These are phyloP conservation scores for Phytophthora multivora DNA, from an alignment of 352 stramenopile genomes.

Conservation along the genomic window DNA sequence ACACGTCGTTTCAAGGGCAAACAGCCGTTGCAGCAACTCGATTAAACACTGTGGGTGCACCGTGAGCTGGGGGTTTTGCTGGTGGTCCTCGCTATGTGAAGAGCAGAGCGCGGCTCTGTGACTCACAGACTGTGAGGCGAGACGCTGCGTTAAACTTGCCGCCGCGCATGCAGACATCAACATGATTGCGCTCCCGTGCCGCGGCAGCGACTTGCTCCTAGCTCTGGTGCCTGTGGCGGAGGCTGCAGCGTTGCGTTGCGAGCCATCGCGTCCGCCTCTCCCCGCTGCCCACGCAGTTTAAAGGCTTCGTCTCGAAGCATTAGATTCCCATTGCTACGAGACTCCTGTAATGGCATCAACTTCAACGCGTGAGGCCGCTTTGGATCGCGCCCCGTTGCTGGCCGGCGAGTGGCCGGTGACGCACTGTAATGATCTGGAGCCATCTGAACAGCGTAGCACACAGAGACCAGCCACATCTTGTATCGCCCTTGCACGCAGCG, in stretches of 20 bases:
- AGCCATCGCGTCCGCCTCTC: too few species aligned
- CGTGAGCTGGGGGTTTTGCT: slow-evolving; percentile 1
- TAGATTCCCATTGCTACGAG: background rate
- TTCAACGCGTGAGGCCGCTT: slow-evolving; percentile 4
- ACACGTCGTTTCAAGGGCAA: slow-evolving; percentile 14
- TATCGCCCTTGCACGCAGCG: slow-evolving; percentile 9
- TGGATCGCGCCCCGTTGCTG: slow-evolving; percentile 17
- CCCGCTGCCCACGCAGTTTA: too few species aligned
- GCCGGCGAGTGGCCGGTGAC: slow-evolving; percentile 8
- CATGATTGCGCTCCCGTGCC: slow-evolving; percentile 1
- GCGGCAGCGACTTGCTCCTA: background rate
- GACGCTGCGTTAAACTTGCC: slow-evolving; percentile 16
- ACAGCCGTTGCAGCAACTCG: slow-evolving; percentile 1
- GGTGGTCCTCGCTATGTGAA: slow-evolving; percentile 16
- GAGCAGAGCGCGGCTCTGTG: slow-evolving; percentile 1
- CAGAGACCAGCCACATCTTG: slow-evolving; percentile 8
- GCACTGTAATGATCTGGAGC: slow-evolving; percentile 35
- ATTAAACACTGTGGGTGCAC: slow-evolving; percentile 1
- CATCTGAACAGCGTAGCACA: slow-evolving; percentile 25
- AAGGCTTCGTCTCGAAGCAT: too few species aligned
- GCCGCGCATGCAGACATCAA: slow-evolving; percentile 4
- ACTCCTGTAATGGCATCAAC: slow-evolving; percentile 4
- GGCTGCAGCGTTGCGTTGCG: background rate
- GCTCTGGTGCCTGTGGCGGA: background rate
- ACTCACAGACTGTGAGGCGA: too few species aligned